Evolutionary conservation across 176 grass and related monocot species (phyloP).

Genomic region (Bonia amplexicaulis): DNA sequence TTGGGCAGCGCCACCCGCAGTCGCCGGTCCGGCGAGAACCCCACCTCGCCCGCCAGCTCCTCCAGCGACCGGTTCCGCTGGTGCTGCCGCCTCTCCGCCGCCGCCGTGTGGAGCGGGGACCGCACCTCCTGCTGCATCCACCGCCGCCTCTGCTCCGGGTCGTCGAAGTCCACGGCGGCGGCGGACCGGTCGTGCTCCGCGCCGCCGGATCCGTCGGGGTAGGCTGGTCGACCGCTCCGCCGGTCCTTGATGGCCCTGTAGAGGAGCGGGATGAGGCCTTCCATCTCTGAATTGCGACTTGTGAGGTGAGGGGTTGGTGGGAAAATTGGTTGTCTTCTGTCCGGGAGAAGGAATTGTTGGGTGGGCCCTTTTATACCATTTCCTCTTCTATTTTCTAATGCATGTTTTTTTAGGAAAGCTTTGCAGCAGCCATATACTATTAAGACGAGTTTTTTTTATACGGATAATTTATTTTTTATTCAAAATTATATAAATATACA

Average conservation of each 20-base stretch:
- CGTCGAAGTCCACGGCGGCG: constrained; percentile 27
- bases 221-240: not conserved
- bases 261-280: constrained; percentile 58
- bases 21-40: constrained; percentile 21
- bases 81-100: not conserved
- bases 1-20: constrained; percentile 39
- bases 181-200: not conserved
- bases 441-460: no score
- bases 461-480: no score
- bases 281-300: constrained; percentile 15
- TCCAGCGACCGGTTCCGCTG: constrained; percentile 39
- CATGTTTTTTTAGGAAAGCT: not conserved
- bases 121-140: constrained; percentile 43
- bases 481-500: no score
- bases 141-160: constrained; percentile 40
- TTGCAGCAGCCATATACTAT: no score
- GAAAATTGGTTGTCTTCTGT: not conserved
- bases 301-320: constrained; percentile 8
- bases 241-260: constrained; percentile 58
- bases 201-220: not conserved
- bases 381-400: not conserved
- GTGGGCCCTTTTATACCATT: not conserved
- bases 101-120: constrained; percentile 23
- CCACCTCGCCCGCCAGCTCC: constrained; percentile 45
- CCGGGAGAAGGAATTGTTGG: not conserved